phyloP scores from a whole-genome alignment of 495 filamentous ascomycete species.

The Pseudoneurospora amorphoporcata region DNA sequence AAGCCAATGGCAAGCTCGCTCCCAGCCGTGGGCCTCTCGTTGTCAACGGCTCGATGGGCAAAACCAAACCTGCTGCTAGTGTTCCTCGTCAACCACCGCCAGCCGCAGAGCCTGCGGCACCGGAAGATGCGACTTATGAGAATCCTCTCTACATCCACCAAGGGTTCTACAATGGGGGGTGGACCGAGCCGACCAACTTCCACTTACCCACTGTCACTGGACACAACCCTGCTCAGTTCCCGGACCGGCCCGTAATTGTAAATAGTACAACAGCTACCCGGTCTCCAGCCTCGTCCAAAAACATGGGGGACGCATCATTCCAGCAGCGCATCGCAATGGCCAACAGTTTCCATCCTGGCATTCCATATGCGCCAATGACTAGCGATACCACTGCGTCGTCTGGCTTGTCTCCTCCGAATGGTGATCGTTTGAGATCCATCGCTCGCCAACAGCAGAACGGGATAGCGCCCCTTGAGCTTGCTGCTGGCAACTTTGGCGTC shows the following conservation, averaged over 20 bases:
- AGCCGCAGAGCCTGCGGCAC: slow-evolving; percentile 12
- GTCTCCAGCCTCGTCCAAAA: slow-evolving; percentile 10
- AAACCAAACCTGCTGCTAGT: slow-evolving; percentile 10
- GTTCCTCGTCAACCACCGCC: slow-evolving; percentile 12
- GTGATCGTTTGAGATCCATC: slow-evolving; percentile 21
- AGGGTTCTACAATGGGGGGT: slow-evolving; percentile 9
- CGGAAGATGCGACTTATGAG: slow-evolving; percentile 23
- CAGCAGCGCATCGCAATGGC: slow-evolving; percentile 22
- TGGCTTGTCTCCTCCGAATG: slow-evolving; percentile 11
- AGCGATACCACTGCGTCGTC: slow-evolving; percentile 12
- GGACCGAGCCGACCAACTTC: slow-evolving; percentile 13
- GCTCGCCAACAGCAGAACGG: slow-evolving; percentile 26
- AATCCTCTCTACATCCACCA: slow-evolving; percentile 34
- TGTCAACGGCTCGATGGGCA: slow-evolving; percentile 34
- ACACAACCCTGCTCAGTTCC: slow-evolving; percentile 18
- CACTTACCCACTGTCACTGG: slow-evolving; percentile 10
- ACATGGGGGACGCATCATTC: slow-evolving; percentile 16
- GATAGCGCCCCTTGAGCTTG: slow-evolving; percentile 38
- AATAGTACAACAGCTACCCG: slow-evolving; percentile 34
- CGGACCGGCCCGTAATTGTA: slow-evolving; percentile 37
- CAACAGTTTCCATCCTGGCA: slow-evolving; percentile 4
- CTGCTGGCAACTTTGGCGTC: slow-evolving; percentile 24
- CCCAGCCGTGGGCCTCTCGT: slow-evolving; percentile 30
- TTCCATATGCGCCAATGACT: slow-evolving; percentile 10
- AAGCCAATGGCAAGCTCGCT: slow-evolving; percentile 16